A percentile compares a stretch with the other conserved stretches of the same genome.
Evolutionary conservation across 1,139 yeast genomes (phyloP).

Genomic region (Sugiyamaella novakii): DNA sequence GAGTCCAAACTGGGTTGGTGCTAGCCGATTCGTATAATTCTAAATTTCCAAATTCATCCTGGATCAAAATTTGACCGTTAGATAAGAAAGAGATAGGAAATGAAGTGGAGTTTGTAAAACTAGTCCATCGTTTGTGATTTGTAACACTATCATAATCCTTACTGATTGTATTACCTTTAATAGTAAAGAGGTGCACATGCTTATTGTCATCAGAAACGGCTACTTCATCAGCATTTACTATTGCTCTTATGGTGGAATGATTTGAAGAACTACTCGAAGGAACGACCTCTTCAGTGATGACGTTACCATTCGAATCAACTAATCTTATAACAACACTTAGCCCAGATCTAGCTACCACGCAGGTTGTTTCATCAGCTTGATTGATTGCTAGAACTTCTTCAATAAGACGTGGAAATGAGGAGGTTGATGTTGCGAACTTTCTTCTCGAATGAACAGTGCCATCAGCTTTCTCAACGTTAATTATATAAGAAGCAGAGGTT

Average conservation of each 20-base stretch:
- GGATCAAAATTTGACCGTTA: neutral
- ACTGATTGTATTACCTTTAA: conserved; percentile 7
- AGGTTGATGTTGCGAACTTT: conserved; percentile 1
- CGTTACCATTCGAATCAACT: conserved; percentile 16
- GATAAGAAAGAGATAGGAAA: conserved; percentile 2
- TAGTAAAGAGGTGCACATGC: neutral
- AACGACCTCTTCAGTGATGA: conserved; percentile 9
- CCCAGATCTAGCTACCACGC: conserved; percentile 9
- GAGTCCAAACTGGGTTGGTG: conserved; percentile 43
- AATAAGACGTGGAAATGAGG: neutral
- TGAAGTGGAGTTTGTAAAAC: neutral
- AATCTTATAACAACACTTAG: conserved; percentile 9
- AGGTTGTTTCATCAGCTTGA: neutral
- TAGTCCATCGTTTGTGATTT: too few species aligned
- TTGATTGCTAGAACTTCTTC: conserved; percentile 5
- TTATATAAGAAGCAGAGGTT: conserved; percentile 1
- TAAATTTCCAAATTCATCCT: conserved; percentile 9
- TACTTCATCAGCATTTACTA: conserved; percentile 12
- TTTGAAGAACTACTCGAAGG: conserved; percentile 1
- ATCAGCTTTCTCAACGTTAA: conserved; percentile 9
- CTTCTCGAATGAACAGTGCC: conserved; percentile 7
- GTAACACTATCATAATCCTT: too few species aligned
- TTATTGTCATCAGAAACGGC: conserved; percentile 7
- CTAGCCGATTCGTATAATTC: neutral
- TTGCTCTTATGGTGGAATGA: neutral